Evolutionary conservation across 768 basidiomycete genomes (phyloP).

Genomic region (Termitomyces sp.): DNA sequence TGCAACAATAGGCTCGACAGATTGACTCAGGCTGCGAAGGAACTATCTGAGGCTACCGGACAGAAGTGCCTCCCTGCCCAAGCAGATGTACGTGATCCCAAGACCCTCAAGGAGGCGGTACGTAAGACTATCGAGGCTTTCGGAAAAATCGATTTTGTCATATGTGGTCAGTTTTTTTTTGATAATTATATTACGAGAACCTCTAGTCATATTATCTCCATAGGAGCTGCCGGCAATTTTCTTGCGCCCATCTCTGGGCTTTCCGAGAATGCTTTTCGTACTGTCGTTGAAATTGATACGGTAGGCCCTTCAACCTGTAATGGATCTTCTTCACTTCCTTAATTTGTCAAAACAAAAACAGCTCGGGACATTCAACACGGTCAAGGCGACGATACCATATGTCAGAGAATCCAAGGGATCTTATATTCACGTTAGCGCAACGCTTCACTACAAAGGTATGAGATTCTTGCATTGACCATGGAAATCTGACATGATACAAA

Average conservation of each 20-base stretch:
- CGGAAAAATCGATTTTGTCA: slow-evolving; percentile 90
- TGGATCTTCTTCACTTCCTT: not conserved
- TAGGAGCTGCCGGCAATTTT: slow-evolving; percentile 96
- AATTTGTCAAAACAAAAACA: slow-evolving; percentile 18
- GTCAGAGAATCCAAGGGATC: slow-evolving; percentile 68
- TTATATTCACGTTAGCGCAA: slow-evolving; percentile 88
- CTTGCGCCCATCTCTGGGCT: slow-evolving; percentile 78
- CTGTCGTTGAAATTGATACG: slow-evolving; percentile 92
- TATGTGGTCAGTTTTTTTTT: slow-evolving; percentile 59
- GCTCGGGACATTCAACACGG: slow-evolving; percentile 91
- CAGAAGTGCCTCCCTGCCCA: slow-evolving; percentile 62
- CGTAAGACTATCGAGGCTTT: slow-evolving; percentile 66
- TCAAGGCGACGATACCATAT: slow-evolving; percentile 84
- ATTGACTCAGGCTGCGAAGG: slow-evolving; percentile 60
- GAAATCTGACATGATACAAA: not conserved
- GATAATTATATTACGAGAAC: not conserved
- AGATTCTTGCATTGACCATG: slow-evolving; percentile 1
- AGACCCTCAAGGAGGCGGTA: slow-evolving; percentile 70
- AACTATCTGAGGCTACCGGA: slow-evolving; percentile 67
- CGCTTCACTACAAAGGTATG: slow-evolving; percentile 77
- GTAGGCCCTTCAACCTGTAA: slow-evolving; percentile 31
- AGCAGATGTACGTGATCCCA: slow-evolving; percentile 80
- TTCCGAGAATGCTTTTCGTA: slow-evolving; percentile 86
- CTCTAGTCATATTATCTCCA: not conserved
- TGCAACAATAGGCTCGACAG: slow-evolving; percentile 53